Evolutionary conservation across 2,329 filamentous ascomycete genomes (phyloP).

Genomic region (Xylariaceae sp.): DNA sequence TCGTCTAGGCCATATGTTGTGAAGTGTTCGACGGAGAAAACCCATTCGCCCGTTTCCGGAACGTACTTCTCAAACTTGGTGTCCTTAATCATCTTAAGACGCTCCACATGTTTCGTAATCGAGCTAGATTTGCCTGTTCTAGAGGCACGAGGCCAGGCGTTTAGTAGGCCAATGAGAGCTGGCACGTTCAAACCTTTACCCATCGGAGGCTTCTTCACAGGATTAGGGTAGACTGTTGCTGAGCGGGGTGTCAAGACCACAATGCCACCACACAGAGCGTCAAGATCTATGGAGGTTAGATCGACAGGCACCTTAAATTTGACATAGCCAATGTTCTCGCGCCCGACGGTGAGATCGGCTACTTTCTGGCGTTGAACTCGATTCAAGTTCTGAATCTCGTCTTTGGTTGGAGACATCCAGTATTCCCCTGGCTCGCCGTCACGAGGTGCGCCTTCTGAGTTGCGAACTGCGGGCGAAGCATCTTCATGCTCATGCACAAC

Average conservation of each 20-base stretch:
- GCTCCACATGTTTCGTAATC: conserved; percentile 81
- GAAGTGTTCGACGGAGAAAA: conserved; percentile 93
- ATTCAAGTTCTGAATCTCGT: conserved; percentile 80
- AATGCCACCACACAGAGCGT: conserved; percentile 79
- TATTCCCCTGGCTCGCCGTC: conserved; percentile 74
- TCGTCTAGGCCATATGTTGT: conserved; percentile 93
- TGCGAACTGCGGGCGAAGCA: conserved; percentile 45
- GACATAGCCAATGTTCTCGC: conserved; percentile 80
- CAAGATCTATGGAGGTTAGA: conserved; percentile 77
- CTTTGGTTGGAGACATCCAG: conserved; percentile 80
- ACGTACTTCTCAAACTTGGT: conserved; percentile 87
- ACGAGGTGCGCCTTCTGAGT: conserved; percentile 34
- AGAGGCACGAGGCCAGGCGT: conserved; percentile 84
- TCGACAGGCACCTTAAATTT: conserved; percentile 84
- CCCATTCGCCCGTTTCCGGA: conserved; percentile 81
- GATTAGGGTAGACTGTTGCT: conserved; percentile 85
- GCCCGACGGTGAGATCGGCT: conserved; percentile 79
- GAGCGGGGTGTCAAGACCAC: conserved; percentile 79
- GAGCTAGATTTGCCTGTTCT: conserved; percentile 68
- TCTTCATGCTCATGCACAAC: conserved; percentile 76
- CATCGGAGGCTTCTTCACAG: conserved; percentile 78
- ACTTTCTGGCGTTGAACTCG: conserved; percentile 79
- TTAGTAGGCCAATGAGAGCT: conserved; percentile 84
- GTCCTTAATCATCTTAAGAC: conserved; percentile 78
- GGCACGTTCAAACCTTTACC: conserved; percentile 94